Conservation (phyloP, 306 rosid species). For the Lotus japonicus region DNA sequence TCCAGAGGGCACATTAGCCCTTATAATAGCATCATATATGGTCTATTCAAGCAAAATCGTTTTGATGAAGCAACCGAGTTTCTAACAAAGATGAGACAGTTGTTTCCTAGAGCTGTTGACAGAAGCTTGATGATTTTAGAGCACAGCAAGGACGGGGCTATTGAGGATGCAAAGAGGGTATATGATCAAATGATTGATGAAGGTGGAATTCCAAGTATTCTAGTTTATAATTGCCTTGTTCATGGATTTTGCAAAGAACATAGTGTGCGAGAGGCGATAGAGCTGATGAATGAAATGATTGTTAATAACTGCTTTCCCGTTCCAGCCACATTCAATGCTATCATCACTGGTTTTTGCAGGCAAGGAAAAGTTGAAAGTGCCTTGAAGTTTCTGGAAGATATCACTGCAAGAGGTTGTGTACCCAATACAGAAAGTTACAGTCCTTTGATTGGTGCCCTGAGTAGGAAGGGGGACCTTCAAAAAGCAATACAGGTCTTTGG, state of each 20-base stretch:
- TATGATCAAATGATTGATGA: constrained; percentile 47
- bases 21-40: constrained; percentile 65
- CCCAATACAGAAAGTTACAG: constrained; percentile 40
- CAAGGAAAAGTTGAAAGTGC: constrained; percentile 48
- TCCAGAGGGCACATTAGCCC: constrained; percentile 52
- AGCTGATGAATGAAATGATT: constrained; percentile 65
- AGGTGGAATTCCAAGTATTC: constrained; percentile 56
- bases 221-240: constrained; percentile 52
- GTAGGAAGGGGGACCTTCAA: constrained; percentile 48
- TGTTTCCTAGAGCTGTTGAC: constrained; percentile 64
- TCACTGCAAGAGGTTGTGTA: constrained; percentile 49
- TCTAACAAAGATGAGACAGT: constrained; percentile 37
- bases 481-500: constrained; percentile 39
- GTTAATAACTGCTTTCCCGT: constrained; percentile 41
- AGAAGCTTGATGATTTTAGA: constrained; percentile 48
- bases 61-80: constrained; percentile 46
- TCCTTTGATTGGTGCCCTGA: constrained; percentile 36
- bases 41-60: constrained; percentile 49
- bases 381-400: constrained; percentile 52
- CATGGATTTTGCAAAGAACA: constrained; percentile 37
- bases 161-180: constrained; percentile 51
- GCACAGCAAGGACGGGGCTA: constrained; percentile 35
- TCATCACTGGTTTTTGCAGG: constrained; percentile 46
- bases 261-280: constrained; percentile 46
- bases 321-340: constrained; percentile 47